A percentile compares a stretch with the other conserved stretches of the same genome.
Conservation (phyloP, 164 flowering plant genomes). For the Umbilicus rupestris region DNA sequence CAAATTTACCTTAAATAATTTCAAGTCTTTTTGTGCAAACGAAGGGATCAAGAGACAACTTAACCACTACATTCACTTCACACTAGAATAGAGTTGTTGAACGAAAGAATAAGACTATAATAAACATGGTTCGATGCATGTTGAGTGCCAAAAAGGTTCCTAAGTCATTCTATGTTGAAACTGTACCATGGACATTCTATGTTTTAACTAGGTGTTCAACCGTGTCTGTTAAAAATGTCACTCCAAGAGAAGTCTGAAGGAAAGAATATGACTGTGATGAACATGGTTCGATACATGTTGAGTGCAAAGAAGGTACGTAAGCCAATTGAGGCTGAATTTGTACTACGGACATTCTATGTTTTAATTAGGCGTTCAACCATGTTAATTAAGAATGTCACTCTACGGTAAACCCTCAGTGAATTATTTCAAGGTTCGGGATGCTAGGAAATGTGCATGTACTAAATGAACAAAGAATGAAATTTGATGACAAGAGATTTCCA, state of each 20-base stretch:
- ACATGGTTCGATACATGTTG: too few species aligned
- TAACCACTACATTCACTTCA: background rate
- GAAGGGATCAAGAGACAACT: background rate
- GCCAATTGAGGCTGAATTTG: too few species aligned
- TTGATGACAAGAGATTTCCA: background rate
- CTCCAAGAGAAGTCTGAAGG: background rate
- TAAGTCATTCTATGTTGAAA: background rate
- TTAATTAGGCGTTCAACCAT: too few species aligned
- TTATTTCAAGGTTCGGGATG: background rate
- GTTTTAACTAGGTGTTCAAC: background rate
- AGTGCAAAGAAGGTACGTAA: too few species aligned
- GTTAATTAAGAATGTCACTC: too few species aligned
- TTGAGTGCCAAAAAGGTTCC: background rate
- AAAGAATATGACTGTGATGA: too few species aligned
- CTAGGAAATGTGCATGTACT: background rate
- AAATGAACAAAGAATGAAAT: background rate
- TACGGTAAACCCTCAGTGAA: background rate
- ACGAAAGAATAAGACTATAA: background rate
- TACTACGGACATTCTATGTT: too few species aligned
- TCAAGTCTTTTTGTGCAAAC: background rate
- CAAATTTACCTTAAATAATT: background rate
- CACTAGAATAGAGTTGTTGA: background rate
- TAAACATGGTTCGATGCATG: background rate
- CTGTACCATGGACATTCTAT: background rate
- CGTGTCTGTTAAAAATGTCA: too few species aligned